Evolutionary conservation across 371 early-diverging fungal species (phyloP).

Genomic region (Capniomyces stellatus): DNA sequence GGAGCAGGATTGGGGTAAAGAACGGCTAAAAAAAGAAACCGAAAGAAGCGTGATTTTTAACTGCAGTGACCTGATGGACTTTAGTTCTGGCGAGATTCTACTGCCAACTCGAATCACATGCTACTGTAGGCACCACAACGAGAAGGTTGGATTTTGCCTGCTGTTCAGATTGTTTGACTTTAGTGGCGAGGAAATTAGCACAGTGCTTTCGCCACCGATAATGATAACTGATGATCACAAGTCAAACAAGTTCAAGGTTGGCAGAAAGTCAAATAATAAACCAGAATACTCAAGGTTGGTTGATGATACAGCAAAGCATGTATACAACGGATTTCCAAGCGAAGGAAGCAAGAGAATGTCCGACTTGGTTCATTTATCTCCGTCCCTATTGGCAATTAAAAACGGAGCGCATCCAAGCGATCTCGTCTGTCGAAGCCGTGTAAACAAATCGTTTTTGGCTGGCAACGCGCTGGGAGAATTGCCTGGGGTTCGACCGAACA

Average conservation of each 20-base stretch:
- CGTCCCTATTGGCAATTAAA: constrained; percentile 14
- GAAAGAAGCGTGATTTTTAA: constrained; percentile 70
- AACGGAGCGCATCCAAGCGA: neutral
- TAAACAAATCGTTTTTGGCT: too few species aligned
- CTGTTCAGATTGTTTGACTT: constrained; percentile 57
- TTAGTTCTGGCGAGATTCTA: constrained; percentile 72
- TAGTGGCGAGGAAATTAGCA: constrained; percentile 44
- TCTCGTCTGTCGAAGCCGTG: neutral
- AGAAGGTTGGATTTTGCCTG: constrained; percentile 74
- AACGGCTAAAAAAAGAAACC: constrained; percentile 33
- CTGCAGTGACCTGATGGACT: constrained; percentile 69
- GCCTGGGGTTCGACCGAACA: too few species aligned
- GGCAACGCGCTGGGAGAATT: too few species aligned
- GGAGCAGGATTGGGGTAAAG: constrained; percentile 26
- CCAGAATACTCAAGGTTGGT: constrained; percentile 21
- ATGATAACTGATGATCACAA: constrained; percentile 96
- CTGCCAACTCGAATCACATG: constrained; percentile 86
- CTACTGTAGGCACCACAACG: constrained; percentile 85
- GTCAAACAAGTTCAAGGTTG: constrained; percentile 41
- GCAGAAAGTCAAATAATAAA: constrained; percentile 17
- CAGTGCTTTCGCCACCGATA: constrained; percentile 76
- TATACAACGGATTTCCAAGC: neutral
- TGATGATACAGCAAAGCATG: constrained; percentile 4
- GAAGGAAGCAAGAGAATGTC: constrained; percentile 12
- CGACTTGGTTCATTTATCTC: constrained; percentile 19